Percentiles rank a stretch among this genome's conserved stretches.
These are phyloP conservation scores for Leccinum barrowsii DNA, from an alignment of 768 basidiomycete genomes.

Conservation along the genomic window DNA sequence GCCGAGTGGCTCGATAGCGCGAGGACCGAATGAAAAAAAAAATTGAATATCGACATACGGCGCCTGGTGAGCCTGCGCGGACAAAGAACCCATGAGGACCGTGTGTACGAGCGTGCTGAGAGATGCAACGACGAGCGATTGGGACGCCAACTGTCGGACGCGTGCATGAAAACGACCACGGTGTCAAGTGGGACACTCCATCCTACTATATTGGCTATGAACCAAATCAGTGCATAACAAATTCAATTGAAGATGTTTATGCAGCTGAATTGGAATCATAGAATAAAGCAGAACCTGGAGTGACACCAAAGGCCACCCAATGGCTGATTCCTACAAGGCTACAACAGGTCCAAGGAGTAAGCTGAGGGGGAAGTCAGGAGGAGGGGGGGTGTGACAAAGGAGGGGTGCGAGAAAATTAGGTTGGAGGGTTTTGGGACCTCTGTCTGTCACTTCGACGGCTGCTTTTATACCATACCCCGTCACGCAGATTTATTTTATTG, in stretches of 20 bases:
- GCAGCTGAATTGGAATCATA: constrained; percentile 38
- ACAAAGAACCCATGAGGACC: no score
- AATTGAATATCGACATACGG: not conserved
- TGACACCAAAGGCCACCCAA: constrained; percentile 29
- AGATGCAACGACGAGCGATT: not conserved
- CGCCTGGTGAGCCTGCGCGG: not conserved
- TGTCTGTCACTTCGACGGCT: constrained; percentile 1
- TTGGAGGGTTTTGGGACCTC: constrained; percentile 1
- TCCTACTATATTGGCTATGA: constrained; percentile 58
- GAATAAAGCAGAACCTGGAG: constrained; percentile 30
- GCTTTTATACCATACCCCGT: constrained; percentile 17
- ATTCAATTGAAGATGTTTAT: constrained; percentile 33
- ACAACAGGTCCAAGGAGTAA: constrained; percentile 1
- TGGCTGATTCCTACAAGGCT: constrained; percentile 8
- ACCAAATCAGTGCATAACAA: constrained; percentile 39
- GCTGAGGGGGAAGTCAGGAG: not conserved
- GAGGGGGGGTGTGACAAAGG: not conserved
- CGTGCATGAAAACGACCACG: constrained; percentile 7
- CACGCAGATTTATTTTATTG: constrained; percentile 7
- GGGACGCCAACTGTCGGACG: not conserved
- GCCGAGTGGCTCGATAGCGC: constrained; percentile 1
- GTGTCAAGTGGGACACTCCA: constrained; percentile 36
- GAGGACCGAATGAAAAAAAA: not conserved
- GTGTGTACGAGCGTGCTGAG: not conserved
- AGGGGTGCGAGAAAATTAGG: constrained; percentile 15